These are phyloP conservation scores for Penicillium canescens DNA, from an alignment of 495 filamentous ascomycete species.

Conservation along the genomic window DNA sequence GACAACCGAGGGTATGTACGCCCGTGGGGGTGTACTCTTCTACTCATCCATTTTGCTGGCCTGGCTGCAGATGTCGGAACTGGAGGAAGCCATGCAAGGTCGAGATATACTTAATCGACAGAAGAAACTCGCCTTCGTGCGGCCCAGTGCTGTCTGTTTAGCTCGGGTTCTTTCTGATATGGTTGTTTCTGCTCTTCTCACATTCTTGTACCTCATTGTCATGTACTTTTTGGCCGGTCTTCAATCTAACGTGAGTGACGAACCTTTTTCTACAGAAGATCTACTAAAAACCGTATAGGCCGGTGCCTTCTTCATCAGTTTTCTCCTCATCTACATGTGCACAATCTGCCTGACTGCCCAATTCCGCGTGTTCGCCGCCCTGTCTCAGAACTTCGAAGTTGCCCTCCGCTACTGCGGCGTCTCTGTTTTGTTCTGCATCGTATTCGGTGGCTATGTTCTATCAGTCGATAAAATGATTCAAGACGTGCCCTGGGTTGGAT, in stretches of 20 bases:
- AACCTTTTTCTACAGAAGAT: no score
- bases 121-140: conserved; percentile 74
- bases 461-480: conserved; percentile 38
- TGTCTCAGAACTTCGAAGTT: conserved; percentile 41
- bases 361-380: conserved; percentile 45
- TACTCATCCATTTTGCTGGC: conserved; percentile 77
- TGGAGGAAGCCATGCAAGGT: conserved; percentile 68
- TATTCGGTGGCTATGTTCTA: conserved; percentile 40
- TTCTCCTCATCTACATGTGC: conserved; percentile 50
- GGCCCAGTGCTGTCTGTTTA: conserved; percentile 72
- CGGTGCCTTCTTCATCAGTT: conserved; percentile 58
- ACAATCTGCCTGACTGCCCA: conserved; percentile 54
- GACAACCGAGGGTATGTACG: conserved; percentile 49
- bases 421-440: conserved; percentile 33
- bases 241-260: conserved; percentile 28
- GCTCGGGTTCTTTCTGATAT: conserved; percentile 71
- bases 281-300: conserved; percentile 14
- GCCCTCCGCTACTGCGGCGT: conserved; percentile 39
- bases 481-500: conserved; percentile 41
- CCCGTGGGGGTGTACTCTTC: conserved; percentile 57
- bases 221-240: conserved; percentile 69
- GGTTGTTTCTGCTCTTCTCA: conserved; percentile 61
- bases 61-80: conserved; percentile 74
- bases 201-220: conserved; percentile 67
- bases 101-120: conserved; percentile 77